Base-by-base conservation (phyloP, 805 yeast species). In the Ogataea glucozyma region DNA sequence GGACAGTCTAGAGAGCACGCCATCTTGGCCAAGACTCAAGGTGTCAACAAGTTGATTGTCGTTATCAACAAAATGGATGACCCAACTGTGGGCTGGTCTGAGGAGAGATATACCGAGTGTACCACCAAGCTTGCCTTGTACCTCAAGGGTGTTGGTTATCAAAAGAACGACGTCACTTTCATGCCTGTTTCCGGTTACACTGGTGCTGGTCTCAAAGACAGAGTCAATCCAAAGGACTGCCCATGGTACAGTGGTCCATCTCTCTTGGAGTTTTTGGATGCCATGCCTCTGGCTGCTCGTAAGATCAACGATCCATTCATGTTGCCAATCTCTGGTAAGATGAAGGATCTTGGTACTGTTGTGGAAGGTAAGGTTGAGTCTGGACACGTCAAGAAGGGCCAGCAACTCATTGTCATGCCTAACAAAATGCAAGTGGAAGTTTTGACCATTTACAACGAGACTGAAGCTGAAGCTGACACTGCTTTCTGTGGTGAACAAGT, bases 1-100 rank as follows among this genome's bases (percentile, higher is more conserved):
- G 99, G 99, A 56, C 99, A 91, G 73, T 90, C 98, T 26, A 84
- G 97, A 73, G 98, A 90, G 76, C 99, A 91, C 63, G 98, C 98
- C 10, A 73, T 91, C 47, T 76, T 91, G 64, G 99, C 99, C 49
- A 93, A 91, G 76, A 93, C 97, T 40, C 98, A 91, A 71, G 99
- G 99, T 72, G 97, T 91, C 49, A 88, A 91, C 75, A 85, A 83
- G 66, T 78, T 91, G 66, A 75, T 93, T 51, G 97, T 91, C 46
- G 97, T 86, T 41, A 89, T 91, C 56, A 93, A 93, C 75, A 93
- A 93, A 79, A 91, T 93, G 98, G 99, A 93, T 70, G 99, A 93
- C 63, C 85, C 96, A 37, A 93, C 99, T 38, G 99, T 93, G 35
- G 69, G 67, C 51, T 93, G 99, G 99, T 85, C 97, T 19, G 79